These are phyloP conservation scores for Penicillium fuscoglaucum DNA, from an alignment of 2,329 filamentous ascomycete genomes.

Conservation along the genomic window DNA sequence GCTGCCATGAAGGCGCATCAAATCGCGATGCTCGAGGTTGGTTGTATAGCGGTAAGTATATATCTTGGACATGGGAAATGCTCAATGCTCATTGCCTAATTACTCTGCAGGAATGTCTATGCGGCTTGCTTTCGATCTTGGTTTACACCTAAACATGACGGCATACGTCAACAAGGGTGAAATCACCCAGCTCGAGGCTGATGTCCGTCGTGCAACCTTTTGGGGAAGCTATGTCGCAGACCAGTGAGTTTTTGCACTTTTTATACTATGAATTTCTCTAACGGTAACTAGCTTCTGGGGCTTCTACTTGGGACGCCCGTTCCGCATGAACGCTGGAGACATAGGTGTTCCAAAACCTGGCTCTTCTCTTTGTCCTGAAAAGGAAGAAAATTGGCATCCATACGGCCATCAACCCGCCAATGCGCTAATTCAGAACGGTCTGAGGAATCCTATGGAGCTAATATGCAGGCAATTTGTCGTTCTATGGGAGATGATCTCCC, in stretches of 20 bases:
- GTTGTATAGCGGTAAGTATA: slow-evolving; percentile 47
- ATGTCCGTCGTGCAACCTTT: slow-evolving; percentile 43
- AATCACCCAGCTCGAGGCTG: slow-evolving; percentile 42
- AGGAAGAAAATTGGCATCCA: slow-evolving; percentile 35
- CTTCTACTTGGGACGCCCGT: slow-evolving; percentile 47
- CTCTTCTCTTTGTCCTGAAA: slow-evolving; percentile 25
- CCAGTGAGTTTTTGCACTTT: slow-evolving; percentile 28
- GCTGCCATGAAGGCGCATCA: slow-evolving; percentile 47
- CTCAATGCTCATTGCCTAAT: background rate
- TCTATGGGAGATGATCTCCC: slow-evolving; percentile 48
- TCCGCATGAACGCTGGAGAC: slow-evolving; percentile 44
- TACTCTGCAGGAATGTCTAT: slow-evolving; percentile 44
- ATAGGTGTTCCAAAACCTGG: slow-evolving; percentile 44
- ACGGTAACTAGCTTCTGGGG: slow-evolving; percentile 40
- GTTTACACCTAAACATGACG: slow-evolving; percentile 44
- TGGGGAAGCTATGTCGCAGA: slow-evolving; percentile 49
- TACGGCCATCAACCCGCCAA: slow-evolving; percentile 30
- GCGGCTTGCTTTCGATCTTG: slow-evolving; percentile 48
- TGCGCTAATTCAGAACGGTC: slow-evolving; percentile 15
- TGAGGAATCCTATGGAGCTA: slow-evolving; percentile 37
- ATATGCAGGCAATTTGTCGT: slow-evolving; percentile 41
- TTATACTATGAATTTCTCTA: background rate
- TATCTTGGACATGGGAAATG: background rate
- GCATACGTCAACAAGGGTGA: slow-evolving; percentile 43
- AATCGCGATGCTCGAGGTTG: slow-evolving; percentile 49